These are phyloP conservation scores for Agaricales sp. DNA, from an alignment of 1,284 basidiomycete species.

Conservation along the genomic window DNA sequence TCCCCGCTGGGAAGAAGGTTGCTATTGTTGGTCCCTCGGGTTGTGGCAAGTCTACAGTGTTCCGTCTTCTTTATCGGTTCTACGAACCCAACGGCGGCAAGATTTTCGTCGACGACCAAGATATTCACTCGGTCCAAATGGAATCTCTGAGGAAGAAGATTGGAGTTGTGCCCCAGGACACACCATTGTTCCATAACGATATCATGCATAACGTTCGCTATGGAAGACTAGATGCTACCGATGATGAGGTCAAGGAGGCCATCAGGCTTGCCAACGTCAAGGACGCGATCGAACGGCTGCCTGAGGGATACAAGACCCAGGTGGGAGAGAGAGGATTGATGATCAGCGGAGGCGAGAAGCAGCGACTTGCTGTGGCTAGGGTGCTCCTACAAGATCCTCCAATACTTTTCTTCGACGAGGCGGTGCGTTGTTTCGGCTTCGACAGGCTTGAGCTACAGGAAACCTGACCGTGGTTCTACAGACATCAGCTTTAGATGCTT, in stretches of 20 bases:
- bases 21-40: slow-evolving; percentile 79
- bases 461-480: slow-evolving; percentile 87
- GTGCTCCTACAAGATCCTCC: slow-evolving; percentile 83
- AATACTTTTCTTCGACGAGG: slow-evolving; percentile 76
- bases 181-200: slow-evolving; percentile 73
- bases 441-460: no score
- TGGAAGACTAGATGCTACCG: slow-evolving; percentile 57
- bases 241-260: slow-evolving; percentile 63
- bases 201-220: slow-evolving; percentile 73
- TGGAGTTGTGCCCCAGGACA: slow-evolving; percentile 77
- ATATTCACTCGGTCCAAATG: slow-evolving; percentile 73
- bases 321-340: slow-evolving; percentile 82
- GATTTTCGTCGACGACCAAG: slow-evolving; percentile 74
- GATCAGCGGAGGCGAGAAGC: slow-evolving; percentile 75
- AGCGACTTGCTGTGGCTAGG: slow-evolving; percentile 79
- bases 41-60: slow-evolving; percentile 73
- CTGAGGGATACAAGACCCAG: slow-evolving; percentile 73
- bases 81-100: slow-evolving; percentile 75
- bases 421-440: slow-evolving; percentile 57
- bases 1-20: slow-evolving; percentile 71
- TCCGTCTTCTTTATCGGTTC: slow-evolving; percentile 81
- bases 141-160: slow-evolving; percentile 68
- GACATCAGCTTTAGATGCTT: slow-evolving; percentile 87
- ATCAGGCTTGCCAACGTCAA: slow-evolving; percentile 76
- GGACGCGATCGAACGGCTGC: slow-evolving; percentile 67